These are phyloP conservation scores for Saccharum hybrid DNA, from an alignment of 202 grass and related monocot genomes.

Conservation along the genomic window DNA sequence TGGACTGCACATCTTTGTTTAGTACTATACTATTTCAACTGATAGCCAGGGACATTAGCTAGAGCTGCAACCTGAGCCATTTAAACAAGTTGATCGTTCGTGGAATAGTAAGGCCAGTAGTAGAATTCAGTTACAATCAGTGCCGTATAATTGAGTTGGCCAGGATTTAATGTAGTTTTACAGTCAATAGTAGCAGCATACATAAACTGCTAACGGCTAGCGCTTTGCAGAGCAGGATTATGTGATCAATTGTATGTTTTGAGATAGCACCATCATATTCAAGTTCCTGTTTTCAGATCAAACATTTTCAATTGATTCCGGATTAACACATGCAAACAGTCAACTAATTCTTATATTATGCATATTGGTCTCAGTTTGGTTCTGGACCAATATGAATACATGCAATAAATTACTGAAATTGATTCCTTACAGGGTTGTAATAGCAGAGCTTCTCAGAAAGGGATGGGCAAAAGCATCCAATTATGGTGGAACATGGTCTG, in stretches of 20 bases:
- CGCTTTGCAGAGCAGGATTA: slow-evolving; percentile 18
- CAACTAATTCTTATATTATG: slow-evolving; percentile 24
- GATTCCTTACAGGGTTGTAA: slow-evolving; percentile 55
- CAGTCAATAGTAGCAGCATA: background rate
- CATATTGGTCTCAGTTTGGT: slow-evolving; percentile 13
- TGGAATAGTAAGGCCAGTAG: slow-evolving; percentile 18
- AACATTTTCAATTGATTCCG: slow-evolving; percentile 15
- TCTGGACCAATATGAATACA: slow-evolving; percentile 31
- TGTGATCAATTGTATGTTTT: slow-evolving; percentile 30
- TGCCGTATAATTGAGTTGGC: background rate
- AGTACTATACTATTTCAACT: slow-evolving; percentile 11
- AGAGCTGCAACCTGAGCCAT: slow-evolving; percentile 23
- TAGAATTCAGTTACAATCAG: slow-evolving; percentile 32
- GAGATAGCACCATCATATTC: slow-evolving; percentile 15
- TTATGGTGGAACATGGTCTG: slow-evolving; percentile 62
- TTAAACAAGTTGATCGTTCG: slow-evolving; percentile 8
- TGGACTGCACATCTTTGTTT: background rate
- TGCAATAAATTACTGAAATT: slow-evolving; percentile 33
- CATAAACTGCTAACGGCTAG: slow-evolving; percentile 36
- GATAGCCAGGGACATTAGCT: background rate
- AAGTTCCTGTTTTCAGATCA: slow-evolving; percentile 30
- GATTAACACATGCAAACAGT: background rate
- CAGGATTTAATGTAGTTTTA: slow-evolving; percentile 8
- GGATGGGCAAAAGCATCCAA: slow-evolving; percentile 49
- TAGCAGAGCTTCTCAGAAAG: slow-evolving; percentile 70